A percentile compares a stretch with the other conserved stretches of the same genome.
Conservation (phyloP, 2,329 filamentous ascomycete genomes). For the Lachnellula cervina region DNA sequence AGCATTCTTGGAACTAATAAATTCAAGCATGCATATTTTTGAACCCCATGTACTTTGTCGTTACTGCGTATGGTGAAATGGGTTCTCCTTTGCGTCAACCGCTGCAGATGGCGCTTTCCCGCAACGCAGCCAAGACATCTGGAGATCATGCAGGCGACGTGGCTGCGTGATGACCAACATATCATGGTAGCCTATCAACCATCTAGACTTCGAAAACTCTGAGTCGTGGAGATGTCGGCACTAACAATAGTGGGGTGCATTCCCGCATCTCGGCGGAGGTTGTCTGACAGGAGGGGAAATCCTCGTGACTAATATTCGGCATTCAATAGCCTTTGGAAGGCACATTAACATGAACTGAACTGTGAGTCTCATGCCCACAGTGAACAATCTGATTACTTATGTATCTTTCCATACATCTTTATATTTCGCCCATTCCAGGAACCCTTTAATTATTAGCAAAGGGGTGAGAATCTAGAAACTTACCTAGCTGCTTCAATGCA, state of each 20-base stretch:
- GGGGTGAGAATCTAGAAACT: constrained; percentile 18
- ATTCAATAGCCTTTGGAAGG: neutral
- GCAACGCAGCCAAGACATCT: neutral
- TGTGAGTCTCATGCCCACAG: neutral
- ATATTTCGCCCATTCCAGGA: constrained; percentile 54
- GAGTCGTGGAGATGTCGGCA: neutral
- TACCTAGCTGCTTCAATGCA: constrained; percentile 49
- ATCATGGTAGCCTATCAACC: neutral
- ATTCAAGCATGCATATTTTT: too few species aligned
- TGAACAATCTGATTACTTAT: neutral
- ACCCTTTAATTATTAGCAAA: constrained; percentile 38
- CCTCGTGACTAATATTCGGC: neutral
- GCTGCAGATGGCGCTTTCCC: neutral
- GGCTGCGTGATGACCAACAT: neutral
- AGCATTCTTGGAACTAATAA: too few species aligned
- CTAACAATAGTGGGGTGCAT: neutral
- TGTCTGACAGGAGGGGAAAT: neutral
- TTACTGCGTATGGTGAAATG: too few species aligned
- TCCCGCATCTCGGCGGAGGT: neutral
- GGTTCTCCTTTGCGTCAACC: too few species aligned
- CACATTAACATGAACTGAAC: too few species aligned
- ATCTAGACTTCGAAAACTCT: neutral
- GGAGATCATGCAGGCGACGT: neutral
- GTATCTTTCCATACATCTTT: constrained; percentile 47
- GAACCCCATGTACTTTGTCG: too few species aligned